A percentile compares a stretch with the other conserved stretches of the same genome.
These are phyloP conservation scores for Aspergillus puulaauensis DNA, from an alignment of 2,329 filamentous ascomycete genomes.

Conservation along the genomic window DNA sequence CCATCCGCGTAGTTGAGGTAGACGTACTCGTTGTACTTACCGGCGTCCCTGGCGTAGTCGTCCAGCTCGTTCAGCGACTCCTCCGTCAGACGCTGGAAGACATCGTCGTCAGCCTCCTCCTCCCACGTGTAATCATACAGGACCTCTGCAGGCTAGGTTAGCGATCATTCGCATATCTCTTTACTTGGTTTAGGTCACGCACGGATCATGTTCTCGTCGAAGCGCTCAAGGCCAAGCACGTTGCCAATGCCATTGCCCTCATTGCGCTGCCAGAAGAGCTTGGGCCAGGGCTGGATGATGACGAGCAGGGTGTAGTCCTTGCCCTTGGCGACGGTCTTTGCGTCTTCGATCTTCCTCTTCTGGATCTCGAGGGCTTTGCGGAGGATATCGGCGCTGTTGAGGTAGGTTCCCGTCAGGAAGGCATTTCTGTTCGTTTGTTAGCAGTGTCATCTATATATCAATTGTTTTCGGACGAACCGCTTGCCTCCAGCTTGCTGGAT, in stretches of 20 bases:
- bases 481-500: constrained; percentile 19
- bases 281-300: constrained; percentile 45
- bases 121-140: constrained; percentile 26
- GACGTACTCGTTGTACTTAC: constrained; percentile 34
- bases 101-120: constrained; percentile 32
- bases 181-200: neutral
- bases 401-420: constrained; percentile 23
- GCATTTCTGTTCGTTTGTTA: constrained; percentile 11
- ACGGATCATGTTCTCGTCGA: constrained; percentile 26
- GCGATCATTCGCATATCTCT: neutral
- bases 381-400: constrained; percentile 19
- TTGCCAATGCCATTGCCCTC: constrained; percentile 35
- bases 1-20: constrained; percentile 51
- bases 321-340: constrained; percentile 11
- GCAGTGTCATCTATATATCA: neutral
- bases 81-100: constrained; percentile 30
- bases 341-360: constrained; percentile 17
- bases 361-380: constrained; percentile 19
- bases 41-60: constrained; percentile 24
- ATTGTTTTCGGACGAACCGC: constrained; percentile 4
- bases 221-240: constrained; percentile 35
- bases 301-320: constrained; percentile 23
- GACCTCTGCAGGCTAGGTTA: constrained; percentile 16
- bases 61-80: constrained; percentile 29
- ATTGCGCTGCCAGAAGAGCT: constrained; percentile 33